A percentile compares a stretch with the other conserved stretches of the same genome.
phyloP scores from a whole-genome alignment of 2,329 filamentous ascomycete genomes.

The Lecanoromycetidae sp. region DNA sequence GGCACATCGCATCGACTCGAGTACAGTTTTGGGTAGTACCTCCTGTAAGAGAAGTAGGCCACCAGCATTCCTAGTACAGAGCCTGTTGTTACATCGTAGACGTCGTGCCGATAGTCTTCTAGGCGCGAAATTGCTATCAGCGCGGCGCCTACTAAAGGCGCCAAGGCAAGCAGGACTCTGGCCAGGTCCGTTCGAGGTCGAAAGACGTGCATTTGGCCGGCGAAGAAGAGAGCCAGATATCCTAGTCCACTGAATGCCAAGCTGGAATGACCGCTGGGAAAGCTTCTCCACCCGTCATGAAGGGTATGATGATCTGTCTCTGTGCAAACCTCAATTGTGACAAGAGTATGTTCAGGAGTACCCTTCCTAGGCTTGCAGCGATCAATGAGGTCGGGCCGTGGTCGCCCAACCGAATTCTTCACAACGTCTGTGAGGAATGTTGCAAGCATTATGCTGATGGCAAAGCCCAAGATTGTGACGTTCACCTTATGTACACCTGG shows the following conservation, averaged over 20 bases:
- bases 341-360: conserved; percentile 43
- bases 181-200: conserved; percentile 46
- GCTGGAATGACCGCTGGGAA: conserved; percentile 51
- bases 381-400: conserved; percentile 76
- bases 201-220: conserved; percentile 47
- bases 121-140: conserved; percentile 51
- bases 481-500: conserved; percentile 68
- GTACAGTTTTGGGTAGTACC: conserved; percentile 46
- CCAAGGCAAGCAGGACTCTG: conserved; percentile 42
- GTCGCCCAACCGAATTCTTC: conserved; percentile 76
- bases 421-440: conserved; percentile 78
- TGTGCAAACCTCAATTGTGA: conserved; percentile 36
- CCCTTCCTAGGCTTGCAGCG: conserved; percentile 62
- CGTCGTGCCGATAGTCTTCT: conserved; percentile 53
- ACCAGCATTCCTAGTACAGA: conserved; percentile 42
- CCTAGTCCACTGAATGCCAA: conserved; percentile 51
- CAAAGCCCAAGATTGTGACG: conserved; percentile 68
- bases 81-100: conserved; percentile 49
- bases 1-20: conserved; percentile 41
- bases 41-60: conserved; percentile 46
- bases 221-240: conserved; percentile 41
- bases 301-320: conserved; percentile 43
- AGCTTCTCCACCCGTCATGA: conserved; percentile 54
- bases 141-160: conserved; percentile 44
- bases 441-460: conserved; percentile 64